Conservation (phyloP, 2,329 filamentous ascomycete genomes). For the Trichoderma sp. region DNA sequence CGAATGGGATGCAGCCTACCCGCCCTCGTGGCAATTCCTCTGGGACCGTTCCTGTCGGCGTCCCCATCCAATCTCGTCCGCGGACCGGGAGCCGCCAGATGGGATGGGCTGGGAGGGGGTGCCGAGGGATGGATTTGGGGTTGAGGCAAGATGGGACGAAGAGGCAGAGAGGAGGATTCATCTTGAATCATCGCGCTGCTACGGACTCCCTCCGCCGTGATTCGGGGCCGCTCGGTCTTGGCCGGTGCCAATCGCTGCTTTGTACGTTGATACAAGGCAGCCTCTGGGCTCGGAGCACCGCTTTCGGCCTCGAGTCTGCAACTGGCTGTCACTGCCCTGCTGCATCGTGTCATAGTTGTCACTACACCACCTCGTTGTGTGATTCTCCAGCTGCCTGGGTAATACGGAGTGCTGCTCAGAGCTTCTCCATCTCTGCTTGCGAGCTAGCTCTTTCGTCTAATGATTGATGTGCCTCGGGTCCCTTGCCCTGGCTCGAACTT, state of each 20-base stretch:
- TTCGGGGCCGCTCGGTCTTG: not conserved
- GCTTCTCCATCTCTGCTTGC: not conserved
- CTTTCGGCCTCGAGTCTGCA: not conserved
- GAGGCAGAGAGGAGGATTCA: constrained; percentile 4
- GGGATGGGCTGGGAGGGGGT: not conserved
- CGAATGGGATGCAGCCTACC: constrained; percentile 3
- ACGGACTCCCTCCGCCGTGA: not conserved
- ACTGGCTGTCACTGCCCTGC: not conserved
- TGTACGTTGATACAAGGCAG: not conserved
- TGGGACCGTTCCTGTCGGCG: constrained; percentile 16
- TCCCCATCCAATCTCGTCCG: constrained; percentile 22
- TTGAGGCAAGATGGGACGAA: not conserved
- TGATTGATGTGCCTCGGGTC: not conserved
- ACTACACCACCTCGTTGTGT: not conserved
- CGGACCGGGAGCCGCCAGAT: constrained; percentile 9
- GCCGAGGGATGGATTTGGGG: not conserved
- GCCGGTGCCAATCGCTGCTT: not conserved
- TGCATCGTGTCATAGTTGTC: not conserved
- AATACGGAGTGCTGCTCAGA: not conserved
- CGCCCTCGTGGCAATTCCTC: constrained; percentile 15
- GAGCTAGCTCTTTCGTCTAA: not conserved
- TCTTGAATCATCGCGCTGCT: not conserved
- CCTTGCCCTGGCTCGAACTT: not conserved
- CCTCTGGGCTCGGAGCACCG: too few relatives aligned
- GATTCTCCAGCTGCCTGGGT: not conserved